phyloP scores from a whole-genome alignment of 306 rosid species.

The Prunus fruticosa region DNA sequence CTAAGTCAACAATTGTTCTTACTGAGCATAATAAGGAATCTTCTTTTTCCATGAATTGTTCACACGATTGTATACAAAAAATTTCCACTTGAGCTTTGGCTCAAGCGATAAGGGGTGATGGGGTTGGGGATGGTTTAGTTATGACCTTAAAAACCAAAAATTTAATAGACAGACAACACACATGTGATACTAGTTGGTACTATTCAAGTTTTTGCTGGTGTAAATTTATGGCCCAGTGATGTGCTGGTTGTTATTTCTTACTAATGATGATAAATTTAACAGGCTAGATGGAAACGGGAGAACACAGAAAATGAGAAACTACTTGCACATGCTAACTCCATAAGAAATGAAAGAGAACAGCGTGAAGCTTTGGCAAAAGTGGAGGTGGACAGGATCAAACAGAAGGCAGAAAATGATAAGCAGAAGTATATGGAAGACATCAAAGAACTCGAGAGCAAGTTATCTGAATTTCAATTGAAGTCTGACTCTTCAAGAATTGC shows the following conservation, averaged over 20 bases:
- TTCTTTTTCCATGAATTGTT: background rate
- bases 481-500: constrained; percentile 46
- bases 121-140: background rate
- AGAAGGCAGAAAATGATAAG: constrained; percentile 40
- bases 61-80: background rate
- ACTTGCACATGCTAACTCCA: constrained; percentile 41
- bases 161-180: background rate
- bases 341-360: constrained; percentile 47
- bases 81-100: background rate
- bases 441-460: constrained; percentile 41
- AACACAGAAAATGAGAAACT: constrained; percentile 41
- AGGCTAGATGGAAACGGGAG: constrained; percentile 49
- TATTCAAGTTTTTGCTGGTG: background rate
- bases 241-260: constrained; percentile 2
- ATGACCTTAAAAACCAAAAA: background rate
- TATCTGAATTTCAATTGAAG: constrained; percentile 31
- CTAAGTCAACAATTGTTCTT: background rate
- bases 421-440: constrained; percentile 44
- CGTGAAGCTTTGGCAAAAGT: constrained; percentile 30
- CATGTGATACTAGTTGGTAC: background rate
- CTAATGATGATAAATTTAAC: constrained; percentile 18
- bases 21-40: background rate
- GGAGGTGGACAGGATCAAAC: constrained; percentile 44
- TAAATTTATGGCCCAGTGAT: constrained; percentile 12
- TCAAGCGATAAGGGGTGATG: background rate